Conservation (phyloP, 495 filamentous ascomycete species). For the Penicillium paradoxum region DNA sequence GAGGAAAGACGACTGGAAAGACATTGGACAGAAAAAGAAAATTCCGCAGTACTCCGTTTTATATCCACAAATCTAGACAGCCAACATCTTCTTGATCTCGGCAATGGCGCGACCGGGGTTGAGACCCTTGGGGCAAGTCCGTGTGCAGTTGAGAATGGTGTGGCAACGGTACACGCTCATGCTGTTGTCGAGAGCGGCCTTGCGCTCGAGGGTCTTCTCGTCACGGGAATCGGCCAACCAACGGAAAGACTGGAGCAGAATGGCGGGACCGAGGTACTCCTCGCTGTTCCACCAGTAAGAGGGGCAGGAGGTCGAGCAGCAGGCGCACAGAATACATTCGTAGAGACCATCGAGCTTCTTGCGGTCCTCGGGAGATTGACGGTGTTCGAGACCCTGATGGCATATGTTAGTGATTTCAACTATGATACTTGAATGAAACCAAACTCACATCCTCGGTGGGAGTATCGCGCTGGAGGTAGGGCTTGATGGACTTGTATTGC, state of each 20-base stretch:
- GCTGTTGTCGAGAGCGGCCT: conserved; percentile 89
- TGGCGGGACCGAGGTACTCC: conserved; percentile 94
- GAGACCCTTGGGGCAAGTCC: conserved; percentile 95
- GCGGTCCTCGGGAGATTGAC: conserved; percentile 82
- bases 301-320: conserved; percentile 96
- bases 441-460: conserved; percentile 65
- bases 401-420: conserved; percentile 1
- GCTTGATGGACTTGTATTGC: conserved; percentile 99
- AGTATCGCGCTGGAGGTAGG: conserved; percentile 87
- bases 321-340: conserved; percentile 99
- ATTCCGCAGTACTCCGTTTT: conserved; percentile 31
- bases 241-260: conserved; percentile 93
- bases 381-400: conserved; percentile 74
- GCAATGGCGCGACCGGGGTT: conserved; percentile 94
- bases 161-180: conserved; percentile 99
- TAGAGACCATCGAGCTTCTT: conserved; percentile 97
- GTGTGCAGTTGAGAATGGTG: conserved; percentile 96
- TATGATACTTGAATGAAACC: no score
- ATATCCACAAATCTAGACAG: conserved; percentile 37
- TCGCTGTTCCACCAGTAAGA: conserved; percentile 99
- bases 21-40: conserved; percentile 29
- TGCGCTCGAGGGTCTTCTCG: conserved; percentile 78
- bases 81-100: conserved; percentile 97
- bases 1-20: conserved; percentile 24
- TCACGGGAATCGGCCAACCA: conserved; percentile 94